Evolutionary conservation across 1,284 basidiomycete species (phyloP).

Genomic region (Fomitiporia mediterranea): DNA sequence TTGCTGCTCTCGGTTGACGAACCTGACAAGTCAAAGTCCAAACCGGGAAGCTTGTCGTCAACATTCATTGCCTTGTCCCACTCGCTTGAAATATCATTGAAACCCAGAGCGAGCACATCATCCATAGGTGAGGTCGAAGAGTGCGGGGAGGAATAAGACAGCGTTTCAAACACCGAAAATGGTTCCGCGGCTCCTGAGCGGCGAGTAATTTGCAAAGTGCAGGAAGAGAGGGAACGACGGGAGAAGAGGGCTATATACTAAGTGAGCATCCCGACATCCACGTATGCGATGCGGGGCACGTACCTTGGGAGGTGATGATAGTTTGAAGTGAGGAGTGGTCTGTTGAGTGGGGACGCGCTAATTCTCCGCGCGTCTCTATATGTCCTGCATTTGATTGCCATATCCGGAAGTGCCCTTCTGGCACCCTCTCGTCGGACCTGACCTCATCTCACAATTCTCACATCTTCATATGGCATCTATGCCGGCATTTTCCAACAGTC

Average conservation of each 20-base stretch:
- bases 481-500: not conserved
- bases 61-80: conserved; percentile 5
- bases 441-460: not conserved
- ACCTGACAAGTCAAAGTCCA: not conserved
- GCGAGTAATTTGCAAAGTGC: not conserved
- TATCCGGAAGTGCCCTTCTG: not conserved
- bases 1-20: conserved; percentile 4
- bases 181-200: not conserved
- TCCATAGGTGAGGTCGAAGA: not conserved
- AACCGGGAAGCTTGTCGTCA: not conserved
- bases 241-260: not conserved
- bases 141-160: not conserved
- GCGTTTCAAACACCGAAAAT: not conserved
- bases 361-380: conserved; percentile 3
- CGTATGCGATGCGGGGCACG: not conserved
- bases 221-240: not conserved
- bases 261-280: not conserved
- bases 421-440: not conserved
- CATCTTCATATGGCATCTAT: not conserved
- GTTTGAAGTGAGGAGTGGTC: not conserved
- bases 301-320: not conserved
- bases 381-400: not conserved
- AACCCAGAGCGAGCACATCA: not conserved
- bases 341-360: not conserved
- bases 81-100: conserved; percentile 3